A percentile compares a stretch with the other conserved stretches of the same genome.
Evolutionary conservation across 257 asterid genomes (phyloP).

Genomic region (Marsdenia floribunda): DNA sequence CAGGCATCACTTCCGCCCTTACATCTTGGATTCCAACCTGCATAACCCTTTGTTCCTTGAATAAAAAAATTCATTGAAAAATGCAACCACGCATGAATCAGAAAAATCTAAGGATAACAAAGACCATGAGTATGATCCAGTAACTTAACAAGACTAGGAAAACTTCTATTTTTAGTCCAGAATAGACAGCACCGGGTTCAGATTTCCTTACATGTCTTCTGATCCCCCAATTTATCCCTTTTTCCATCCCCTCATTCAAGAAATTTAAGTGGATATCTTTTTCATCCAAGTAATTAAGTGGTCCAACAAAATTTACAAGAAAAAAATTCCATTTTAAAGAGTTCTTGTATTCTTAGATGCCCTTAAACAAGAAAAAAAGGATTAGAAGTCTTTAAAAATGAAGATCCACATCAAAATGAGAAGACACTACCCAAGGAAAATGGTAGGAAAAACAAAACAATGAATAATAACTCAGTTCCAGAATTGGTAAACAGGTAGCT

Average conservation of each 20-base stretch:
- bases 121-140: neutral
- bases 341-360: neutral
- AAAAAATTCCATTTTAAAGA: neutral
- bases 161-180: slow-evolving; percentile 5
- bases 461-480: neutral
- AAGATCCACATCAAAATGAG: neutral
- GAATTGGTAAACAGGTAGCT: neutral
- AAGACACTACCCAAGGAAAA: neutral
- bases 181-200: neutral
- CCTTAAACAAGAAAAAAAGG: neutral
- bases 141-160: neutral
- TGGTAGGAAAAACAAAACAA: neutral
- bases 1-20: slow-evolving; percentile 98
- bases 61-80: neutral
- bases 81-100: neutral
- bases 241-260: neutral
- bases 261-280: neutral
- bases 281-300: neutral
- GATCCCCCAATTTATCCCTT: neutral
- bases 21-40: slow-evolving; percentile 93
- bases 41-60: slow-evolving; percentile 10
- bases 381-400: neutral
- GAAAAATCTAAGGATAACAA: neutral
- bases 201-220: neutral
- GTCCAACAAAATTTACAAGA: neutral